phyloP scores from a whole-genome alignment of 2,329 filamentous ascomycete genomes.

The Passalora sequoiae region DNA sequence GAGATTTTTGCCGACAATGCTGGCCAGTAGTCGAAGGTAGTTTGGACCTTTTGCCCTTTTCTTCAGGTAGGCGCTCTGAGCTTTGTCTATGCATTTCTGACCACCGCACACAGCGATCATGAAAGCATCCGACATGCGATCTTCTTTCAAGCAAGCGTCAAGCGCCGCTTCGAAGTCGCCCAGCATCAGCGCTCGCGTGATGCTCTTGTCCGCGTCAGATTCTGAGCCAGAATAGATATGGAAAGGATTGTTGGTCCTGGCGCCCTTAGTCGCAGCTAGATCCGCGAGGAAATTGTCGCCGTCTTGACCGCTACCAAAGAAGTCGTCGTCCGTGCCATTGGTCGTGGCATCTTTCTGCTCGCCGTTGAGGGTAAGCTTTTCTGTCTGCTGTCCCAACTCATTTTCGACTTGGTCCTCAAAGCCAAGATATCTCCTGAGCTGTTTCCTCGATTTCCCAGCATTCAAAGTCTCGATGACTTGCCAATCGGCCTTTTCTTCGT shows the following conservation, averaged over 20 bases:
- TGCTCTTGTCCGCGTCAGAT: constrained; percentile 73
- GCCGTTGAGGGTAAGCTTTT: constrained; percentile 47
- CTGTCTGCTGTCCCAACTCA: constrained; percentile 38
- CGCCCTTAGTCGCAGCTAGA: constrained; percentile 79
- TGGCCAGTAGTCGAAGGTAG: constrained; percentile 83
- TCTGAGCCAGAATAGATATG: constrained; percentile 81
- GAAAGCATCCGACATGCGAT: constrained; percentile 91
- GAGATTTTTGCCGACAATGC: constrained; percentile 90
- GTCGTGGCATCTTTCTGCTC: constrained; percentile 37
- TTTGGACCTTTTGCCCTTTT: constrained; percentile 78
- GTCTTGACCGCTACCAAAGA: constrained; percentile 70
- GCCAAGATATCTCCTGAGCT: constrained; percentile 85
- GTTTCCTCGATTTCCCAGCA: constrained; percentile 75
- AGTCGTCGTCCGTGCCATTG: constrained; percentile 43
- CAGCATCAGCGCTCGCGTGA: constrained; percentile 82
- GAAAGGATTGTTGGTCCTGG: constrained; percentile 92
- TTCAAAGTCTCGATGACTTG: constrained; percentile 86
- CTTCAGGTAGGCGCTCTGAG: constrained; percentile 83
- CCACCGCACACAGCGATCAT: constrained; percentile 97
- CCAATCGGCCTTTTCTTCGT: constrained; percentile 96
- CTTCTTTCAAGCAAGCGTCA: constrained; percentile 80
- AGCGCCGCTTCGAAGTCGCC: constrained; percentile 88
- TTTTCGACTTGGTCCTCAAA: constrained; percentile 59
- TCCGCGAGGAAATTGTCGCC: constrained; percentile 82
- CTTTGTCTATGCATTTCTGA: constrained; percentile 88